Evolutionary conservation across 2,329 filamentous ascomycete genomes (phyloP), one percentile per base, ranked within the genome.

Genomic region (Aspergillus sp.): DNA sequence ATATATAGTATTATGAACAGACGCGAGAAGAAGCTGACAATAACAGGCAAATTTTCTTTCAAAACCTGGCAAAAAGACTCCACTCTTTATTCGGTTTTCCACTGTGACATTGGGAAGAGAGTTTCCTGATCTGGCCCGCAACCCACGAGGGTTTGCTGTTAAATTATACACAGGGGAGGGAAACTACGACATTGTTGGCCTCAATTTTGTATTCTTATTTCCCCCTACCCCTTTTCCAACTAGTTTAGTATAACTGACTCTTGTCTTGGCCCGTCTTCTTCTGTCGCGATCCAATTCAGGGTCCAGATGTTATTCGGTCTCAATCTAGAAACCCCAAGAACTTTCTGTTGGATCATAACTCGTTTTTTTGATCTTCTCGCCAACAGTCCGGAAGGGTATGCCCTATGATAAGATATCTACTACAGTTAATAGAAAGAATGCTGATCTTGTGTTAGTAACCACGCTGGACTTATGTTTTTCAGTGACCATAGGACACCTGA

Each of bases 391-490:
- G 74, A 76, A 52, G 66, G 51, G 52, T 56, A 39, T 32, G 40
- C 12, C 12, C 5, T 9, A n/a, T n/a, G n/a, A n/a, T n/a, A n/a
- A n/a, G n/a, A n/a, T n/a, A n/a, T n/a, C n/a, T n/a, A 5, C 13
- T 7, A 9, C 11, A 3, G 2, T 9, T 5, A 35, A 19, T 5
- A 38, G 5, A 11, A 6, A 13, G 12, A 1, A 3, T n/a, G 27
- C 33, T 46, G 27, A 42, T 12, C 2, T 28, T 27, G n/a, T 38
- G 19, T 27, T 38, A 51, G 60, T 26, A 76, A 73, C 43, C 73
- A 77, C 47, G 71, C 71, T 2, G 69, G 70, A 7, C 54, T 74
- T 46, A 74, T 75, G 68, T 71, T 75, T 52, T 76, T 76, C 56
- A 70, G 66, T 35, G 71, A 77, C 50, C 72, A 73, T 39, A 73